Evolutionary conservation across 345 rosid genomes (phyloP), one percentile per base, ranked within the genome.

Genomic region (Salix exigua): DNA sequence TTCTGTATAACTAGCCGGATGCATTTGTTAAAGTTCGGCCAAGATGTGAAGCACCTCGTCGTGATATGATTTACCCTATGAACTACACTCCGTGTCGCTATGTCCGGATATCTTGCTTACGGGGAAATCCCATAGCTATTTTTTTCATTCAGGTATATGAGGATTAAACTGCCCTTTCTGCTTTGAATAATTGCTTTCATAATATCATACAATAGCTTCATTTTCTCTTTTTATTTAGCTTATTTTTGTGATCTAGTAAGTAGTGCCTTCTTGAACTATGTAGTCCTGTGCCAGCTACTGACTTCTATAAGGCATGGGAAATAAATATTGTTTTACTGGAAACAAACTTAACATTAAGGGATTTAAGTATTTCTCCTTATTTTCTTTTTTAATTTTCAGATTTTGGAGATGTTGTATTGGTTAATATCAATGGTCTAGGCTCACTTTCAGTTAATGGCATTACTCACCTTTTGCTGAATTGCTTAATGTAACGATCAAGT

Each of bases 31-130:
- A 85, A 81, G 95, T 86, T 81, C 91, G 97, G 37, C 92, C 97
- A 16, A 92, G 95, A 21, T 92, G 95, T 82, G 97, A 92, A 86
- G 97, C 95, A 60, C 97, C 97, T 72, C 93, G 97, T 38, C 93
- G 95, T 64, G 97, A 92, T 81, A 85, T 92, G 92, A 85, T 86
- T 78, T 92, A 90, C 77, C 92, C 89, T 72, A 83, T 83, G 86
- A 90, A 91, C 83, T 92, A 92, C 82, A 86, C 88, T 82, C 95
- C 97, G 69, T 90, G 93, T 73, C 89, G 95, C 73, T 92, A 88
- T 44, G 93, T 92, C 25, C 86, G 93, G 68, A 89, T 92, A 83
- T 90, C 97, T 78, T 92, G 97, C 81, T 80, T 92, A 78, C 88
- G 97, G 51, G 97, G 97, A 80, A 92, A 87, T 79, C 97, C 97